These are phyloP conservation scores for Globisporangium nodosum DNA, from an alignment of 352 stramenopile genomes.

Conservation along the genomic window DNA sequence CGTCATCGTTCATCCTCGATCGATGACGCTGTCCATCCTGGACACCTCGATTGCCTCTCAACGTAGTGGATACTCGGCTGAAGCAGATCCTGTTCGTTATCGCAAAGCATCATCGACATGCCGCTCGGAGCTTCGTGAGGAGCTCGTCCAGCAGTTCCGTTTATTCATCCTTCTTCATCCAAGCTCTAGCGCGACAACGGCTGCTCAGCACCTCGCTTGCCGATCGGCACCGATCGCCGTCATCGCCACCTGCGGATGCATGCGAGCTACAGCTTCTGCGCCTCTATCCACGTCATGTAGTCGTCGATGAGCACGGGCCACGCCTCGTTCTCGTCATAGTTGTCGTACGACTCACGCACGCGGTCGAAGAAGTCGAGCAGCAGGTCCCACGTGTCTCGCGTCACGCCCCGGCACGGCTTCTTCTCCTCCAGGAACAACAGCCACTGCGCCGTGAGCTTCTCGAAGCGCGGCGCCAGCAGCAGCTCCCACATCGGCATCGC, in stretches of 20 bases:
- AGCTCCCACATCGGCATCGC: slow-evolving; percentile 85
- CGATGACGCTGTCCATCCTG: no score
- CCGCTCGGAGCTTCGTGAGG: not conserved
- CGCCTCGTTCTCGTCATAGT: slow-evolving; percentile 88
- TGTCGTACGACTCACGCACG: slow-evolving; percentile 67
- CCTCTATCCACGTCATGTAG: slow-evolving; percentile 84
- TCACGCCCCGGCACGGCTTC: slow-evolving; percentile 76
- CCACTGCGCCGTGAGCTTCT: slow-evolving; percentile 67
- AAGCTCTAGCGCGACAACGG: no score
- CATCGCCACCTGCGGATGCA: not conserved
- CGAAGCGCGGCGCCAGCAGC: slow-evolving; percentile 55
- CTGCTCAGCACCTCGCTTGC: not conserved
- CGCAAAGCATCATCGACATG: no score
- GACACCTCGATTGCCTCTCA: no score
- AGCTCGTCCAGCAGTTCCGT: not conserved
- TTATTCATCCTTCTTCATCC: not conserved
- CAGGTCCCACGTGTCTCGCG: slow-evolving; percentile 83
- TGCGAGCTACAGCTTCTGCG: slow-evolving; percentile 33
- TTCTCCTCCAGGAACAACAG: slow-evolving; percentile 71
- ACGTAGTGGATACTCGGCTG: no score
- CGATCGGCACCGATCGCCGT: no score
- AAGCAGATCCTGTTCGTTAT: no score
- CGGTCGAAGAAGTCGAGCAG: slow-evolving; percentile 85
- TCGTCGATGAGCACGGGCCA: slow-evolving; percentile 89
- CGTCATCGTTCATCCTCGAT: no score